These are phyloP conservation scores for Xylaria sp. DNA, from an alignment of 2,329 filamentous ascomycete species.

Conservation along the genomic window DNA sequence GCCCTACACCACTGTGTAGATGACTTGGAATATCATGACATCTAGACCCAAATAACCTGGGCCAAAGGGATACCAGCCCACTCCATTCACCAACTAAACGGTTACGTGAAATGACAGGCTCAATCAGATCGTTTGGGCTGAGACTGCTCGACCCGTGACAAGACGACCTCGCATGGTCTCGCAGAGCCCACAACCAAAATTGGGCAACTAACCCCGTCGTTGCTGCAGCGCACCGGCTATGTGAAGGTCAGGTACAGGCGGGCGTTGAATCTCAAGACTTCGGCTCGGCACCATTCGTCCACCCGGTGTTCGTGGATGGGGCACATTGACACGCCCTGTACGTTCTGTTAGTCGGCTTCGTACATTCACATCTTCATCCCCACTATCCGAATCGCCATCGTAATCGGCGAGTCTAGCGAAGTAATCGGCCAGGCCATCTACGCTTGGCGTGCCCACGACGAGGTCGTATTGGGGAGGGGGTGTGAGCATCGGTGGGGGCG, in stretches of 20 bases:
- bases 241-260: constrained; percentile 46
- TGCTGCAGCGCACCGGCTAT: constrained; percentile 45
- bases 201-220: constrained; percentile 42
- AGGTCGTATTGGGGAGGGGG: constrained; percentile 87
- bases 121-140: background rate
- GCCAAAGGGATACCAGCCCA: background rate
- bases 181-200: constrained; percentile 26
- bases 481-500: constrained; percentile 73
- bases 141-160: background rate
- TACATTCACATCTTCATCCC: constrained; percentile 42
- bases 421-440: constrained; percentile 83
- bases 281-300: constrained; percentile 63
- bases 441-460: constrained; percentile 74
- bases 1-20: constrained; percentile 6
- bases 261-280: constrained; percentile 65
- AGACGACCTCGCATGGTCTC: constrained; percentile 1
- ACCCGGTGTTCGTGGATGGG: constrained; percentile 65
- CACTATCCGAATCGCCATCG: constrained; percentile 59
- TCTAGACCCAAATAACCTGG: background rate
- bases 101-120: background rate
- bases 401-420: constrained; percentile 82
- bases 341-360: constrained; percentile 60
- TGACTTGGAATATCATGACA: background rate
- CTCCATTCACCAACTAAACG: background rate
- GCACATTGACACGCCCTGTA: constrained; percentile 66